Base-by-base conservation (phyloP, 768 basidiomycete species). In the Trichaptum fuscoviolaceum region DNA sequence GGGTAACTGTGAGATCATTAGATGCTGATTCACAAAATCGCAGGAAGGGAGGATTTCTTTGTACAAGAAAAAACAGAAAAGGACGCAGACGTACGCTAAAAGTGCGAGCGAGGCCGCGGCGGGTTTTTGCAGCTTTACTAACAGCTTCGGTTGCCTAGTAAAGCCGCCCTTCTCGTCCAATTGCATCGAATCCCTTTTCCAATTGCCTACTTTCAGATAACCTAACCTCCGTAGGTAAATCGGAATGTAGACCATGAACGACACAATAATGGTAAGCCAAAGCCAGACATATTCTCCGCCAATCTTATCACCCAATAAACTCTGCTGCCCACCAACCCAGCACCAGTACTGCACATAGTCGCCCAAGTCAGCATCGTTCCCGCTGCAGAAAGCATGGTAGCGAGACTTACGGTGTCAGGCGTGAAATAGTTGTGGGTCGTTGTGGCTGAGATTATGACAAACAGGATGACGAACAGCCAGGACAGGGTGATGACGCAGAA, bases 261-360 rank as follows among this genome's bases (percentile, higher is more conserved):
- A 80, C 58, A 77, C 66, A 30, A 71, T 68, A 9, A 82, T 72
- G 7, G 81, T 75, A 35, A 79, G 58, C 82, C 82, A 82, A 57
- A 82, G 73, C 82, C 82, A 83, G 18, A 80, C 27, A 64, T 83
- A 83, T 69, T 82, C 81, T 2, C 79, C 81, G 61, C 67, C 75
- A 15, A 82, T 73, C n/a, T 77, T 74, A 66, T 77, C 74, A 1
- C 68, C 68, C 1, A 71, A 25, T 52, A 52, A 52, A 52, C 42
- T 52, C 30, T 25, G 25, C 30, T 61, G 24, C 59, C 17, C 59
- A 42, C 76, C 73, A 64, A 83, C 77, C 81, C 81, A 82, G 68
- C 82, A 83, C 81, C 81, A 81, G 65, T 77, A 78, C 72, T 74
- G 63, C 9, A 26, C 57, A 60, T 24, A 52, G 15, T 20, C 12